Evolutionary conservation across 805 yeast species (phyloP).

Genomic region (Saccharomycopsis vini): DNA sequence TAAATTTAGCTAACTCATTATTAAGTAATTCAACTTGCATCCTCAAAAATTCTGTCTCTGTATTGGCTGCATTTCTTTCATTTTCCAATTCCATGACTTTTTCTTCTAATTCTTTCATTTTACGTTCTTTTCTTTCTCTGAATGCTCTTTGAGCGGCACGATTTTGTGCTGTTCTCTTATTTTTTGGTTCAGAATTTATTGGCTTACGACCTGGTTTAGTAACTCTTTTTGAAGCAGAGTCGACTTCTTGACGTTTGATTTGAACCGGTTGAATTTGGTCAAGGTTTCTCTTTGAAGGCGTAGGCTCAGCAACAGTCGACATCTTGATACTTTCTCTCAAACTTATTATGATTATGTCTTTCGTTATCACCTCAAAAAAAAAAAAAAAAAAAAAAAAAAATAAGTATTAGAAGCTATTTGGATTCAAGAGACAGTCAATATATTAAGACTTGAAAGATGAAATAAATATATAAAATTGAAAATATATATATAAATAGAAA

Average conservation of each 20-base stretch:
- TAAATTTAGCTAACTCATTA: constrained; percentile 56
- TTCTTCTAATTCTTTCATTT: constrained; percentile 76
- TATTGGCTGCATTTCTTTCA: constrained; percentile 54
- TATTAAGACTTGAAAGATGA: no score
- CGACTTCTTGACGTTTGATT: constrained; percentile 21
- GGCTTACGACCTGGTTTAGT: constrained; percentile 78
- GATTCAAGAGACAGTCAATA: no score
- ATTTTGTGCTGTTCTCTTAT: constrained; percentile 91
- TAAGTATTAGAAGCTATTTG: no score
- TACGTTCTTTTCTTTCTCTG: constrained; percentile 85
- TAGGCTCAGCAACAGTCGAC: constrained; percentile 4
- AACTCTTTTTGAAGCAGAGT: constrained; percentile 22
- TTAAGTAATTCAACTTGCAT: constrained; percentile 69
- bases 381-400: no score
- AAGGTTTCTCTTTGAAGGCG: constrained; percentile 10
- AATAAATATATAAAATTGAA: no score
- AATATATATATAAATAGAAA: no score
- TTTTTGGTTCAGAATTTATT: constrained; percentile 64
- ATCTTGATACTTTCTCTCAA: not conserved
- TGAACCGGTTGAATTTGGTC: constrained; percentile 17
- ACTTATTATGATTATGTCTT: no score
- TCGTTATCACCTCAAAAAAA: not conserved
- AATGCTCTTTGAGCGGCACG: constrained; percentile 98
- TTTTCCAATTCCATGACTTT: constrained; percentile 66
- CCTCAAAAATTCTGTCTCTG: constrained; percentile 66